These are phyloP conservation scores for Stipa capillata DNA, from an alignment of 176 grass and related monocot species.

Conservation along the genomic window DNA sequence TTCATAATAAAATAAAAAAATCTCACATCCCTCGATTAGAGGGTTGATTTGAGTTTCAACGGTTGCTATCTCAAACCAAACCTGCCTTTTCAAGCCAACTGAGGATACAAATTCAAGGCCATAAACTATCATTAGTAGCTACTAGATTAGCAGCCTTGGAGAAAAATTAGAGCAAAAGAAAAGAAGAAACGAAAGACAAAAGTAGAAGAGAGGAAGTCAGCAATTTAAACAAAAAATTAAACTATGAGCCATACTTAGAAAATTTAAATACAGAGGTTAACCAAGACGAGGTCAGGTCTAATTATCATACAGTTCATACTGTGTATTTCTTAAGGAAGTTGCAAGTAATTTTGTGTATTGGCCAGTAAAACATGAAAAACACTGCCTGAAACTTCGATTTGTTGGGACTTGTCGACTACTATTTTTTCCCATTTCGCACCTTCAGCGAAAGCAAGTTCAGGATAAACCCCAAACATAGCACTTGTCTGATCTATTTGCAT, in stretches of 20 bases:
- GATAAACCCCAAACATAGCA: background rate
- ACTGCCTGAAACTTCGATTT: background rate
- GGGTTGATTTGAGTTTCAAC: background rate
- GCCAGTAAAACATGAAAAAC: background rate
- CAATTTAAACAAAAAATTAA: background rate
- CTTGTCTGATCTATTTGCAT: background rate
- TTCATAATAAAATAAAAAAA: background rate
- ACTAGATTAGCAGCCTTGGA: background rate
- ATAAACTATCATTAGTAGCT: background rate
- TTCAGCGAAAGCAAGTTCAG: conserved; percentile 11
- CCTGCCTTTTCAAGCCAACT: background rate
- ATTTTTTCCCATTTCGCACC: background rate
- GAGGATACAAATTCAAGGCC: background rate
- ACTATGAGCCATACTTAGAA: background rate
- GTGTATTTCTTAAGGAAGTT: background rate
- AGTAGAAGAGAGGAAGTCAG: background rate
- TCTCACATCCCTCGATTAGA: background rate
- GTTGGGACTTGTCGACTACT: background rate
- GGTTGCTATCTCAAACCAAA: background rate
- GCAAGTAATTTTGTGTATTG: background rate
- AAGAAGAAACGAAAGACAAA: background rate
- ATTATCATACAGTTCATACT: background rate
- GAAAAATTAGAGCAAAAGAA: background rate
- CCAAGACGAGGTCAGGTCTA: background rate
- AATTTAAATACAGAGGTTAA: background rate